These are phyloP conservation scores for Artemisia annua DNA, from an alignment of 129 eudicot genomes.

Conservation along the genomic window DNA sequence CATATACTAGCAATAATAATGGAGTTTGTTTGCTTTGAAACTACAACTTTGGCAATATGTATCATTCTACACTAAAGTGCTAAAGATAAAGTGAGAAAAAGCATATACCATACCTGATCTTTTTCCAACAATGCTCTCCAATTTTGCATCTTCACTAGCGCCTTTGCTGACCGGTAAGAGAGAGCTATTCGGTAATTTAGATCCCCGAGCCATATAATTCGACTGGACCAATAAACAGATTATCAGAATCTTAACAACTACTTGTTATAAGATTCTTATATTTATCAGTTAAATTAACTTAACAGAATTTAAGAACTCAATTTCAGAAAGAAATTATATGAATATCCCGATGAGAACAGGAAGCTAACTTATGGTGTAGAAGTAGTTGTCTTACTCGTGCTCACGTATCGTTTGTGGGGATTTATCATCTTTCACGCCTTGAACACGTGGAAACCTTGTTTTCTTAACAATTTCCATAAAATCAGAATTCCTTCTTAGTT, in stretches of 20 bases:
- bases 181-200: slow-evolving; percentile 91
- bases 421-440: too few relatives aligned
- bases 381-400: slow-evolving; percentile 72
- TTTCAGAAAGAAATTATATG: too few relatives aligned
- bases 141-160: slow-evolving; percentile 96
- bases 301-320: too few relatives aligned
- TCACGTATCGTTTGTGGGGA: slow-evolving; percentile 83
- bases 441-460: too few relatives aligned
- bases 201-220: slow-evolving; percentile 97
- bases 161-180: slow-evolving; percentile 88
- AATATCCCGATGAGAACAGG: background rate
- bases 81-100: background rate
- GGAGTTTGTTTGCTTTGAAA: too few relatives aligned
- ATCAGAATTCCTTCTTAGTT: slow-evolving; percentile 84
- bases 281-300: background rate
- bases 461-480: slow-evolving; percentile 87
- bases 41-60: too few relatives aligned
- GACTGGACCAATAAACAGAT: slow-evolving; percentile 46
- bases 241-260: slow-evolving; percentile 28
- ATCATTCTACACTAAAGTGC: background rate
- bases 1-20: too few relatives aligned
- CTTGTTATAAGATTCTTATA: background rate
- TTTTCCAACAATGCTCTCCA: slow-evolving; percentile 93
- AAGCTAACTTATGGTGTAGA: background rate
- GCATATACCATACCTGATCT: slow-evolving; percentile 63